Base-by-base conservation (phyloP, 805 yeast species). In the Yamadazyma laniorum region DNA sequence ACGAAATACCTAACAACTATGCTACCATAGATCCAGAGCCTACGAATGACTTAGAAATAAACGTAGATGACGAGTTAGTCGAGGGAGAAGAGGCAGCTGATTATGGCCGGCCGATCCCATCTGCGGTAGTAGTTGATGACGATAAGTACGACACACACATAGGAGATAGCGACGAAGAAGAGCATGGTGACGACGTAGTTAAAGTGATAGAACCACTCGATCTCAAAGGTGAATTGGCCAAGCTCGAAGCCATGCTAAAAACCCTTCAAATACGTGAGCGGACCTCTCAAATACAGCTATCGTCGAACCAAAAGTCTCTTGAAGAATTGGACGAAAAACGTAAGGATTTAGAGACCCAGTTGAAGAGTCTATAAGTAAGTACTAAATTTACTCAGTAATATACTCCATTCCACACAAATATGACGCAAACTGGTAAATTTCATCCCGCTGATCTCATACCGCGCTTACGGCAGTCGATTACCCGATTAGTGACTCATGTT, bases 401-500 rank as follows among this genome's bases (percentile, higher is more conserved):
- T n/a, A n/a, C n/a, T n/a, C n/a, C n/a, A n/a, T n/a, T n/a, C n/a
- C n/a, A n/a, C n/a, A n/a, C n/a, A n/a, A n/a, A n/a, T n/a, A n/a
- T n/a, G n/a, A n/a, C n/a, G n/a, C n/a, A n/a, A n/a, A n/a, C n/a
- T n/a, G 28, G 32, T 35, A 35, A 15, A 13, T 28, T 22, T 19
- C 32, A 34, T 27, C 15, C 30, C 27, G 9, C 47, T 35, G 53
- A 48, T 48, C 35, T 38, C 33, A 32, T 45, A 50, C 45, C 52
- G 54, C 54, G 54, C 44, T 46, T 35, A 47, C 19, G 17, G n/a
- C 34, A 18, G 13, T 13, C 12, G 28, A 36, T 49, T 49, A 41
- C 53, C 50, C 44, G 39, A 48, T 50, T 37, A 36, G 45, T 51
- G 55, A 49, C 42, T 49, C 53, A 50, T 40, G 28, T 37, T 19